Conservation (phyloP, 2,329 filamentous ascomycete genomes). For the Beauveria sp. region DNA sequence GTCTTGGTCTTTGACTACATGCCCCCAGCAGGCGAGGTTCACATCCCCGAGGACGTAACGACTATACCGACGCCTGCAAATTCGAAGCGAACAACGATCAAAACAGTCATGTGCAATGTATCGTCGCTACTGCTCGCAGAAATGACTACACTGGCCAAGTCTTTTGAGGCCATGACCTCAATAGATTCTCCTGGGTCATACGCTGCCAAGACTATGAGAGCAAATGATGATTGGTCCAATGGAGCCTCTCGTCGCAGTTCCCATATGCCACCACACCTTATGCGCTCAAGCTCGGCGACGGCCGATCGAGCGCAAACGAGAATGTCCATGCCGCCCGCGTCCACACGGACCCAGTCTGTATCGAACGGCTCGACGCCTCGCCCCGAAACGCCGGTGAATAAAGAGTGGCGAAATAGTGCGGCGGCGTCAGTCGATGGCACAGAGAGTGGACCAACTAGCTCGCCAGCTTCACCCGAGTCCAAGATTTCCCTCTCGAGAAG, state of each 20-base stretch:
- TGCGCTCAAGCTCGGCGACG: constrained; percentile 47
- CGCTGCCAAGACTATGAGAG: constrained; percentile 33
- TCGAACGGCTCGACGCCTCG: constrained; percentile 39
- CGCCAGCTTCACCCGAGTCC: constrained; percentile 35
- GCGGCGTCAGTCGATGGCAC: constrained; percentile 42
- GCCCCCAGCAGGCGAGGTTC: constrained; percentile 38
- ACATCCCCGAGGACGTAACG: constrained; percentile 59
- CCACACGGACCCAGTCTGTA: constrained; percentile 35
- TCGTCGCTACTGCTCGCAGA: constrained; percentile 67
- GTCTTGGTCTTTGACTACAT: constrained; percentile 73
- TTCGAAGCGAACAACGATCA: constrained; percentile 71
- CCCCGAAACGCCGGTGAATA: constrained; percentile 41
- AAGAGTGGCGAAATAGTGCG: constrained; percentile 37
- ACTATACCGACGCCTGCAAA: constrained; percentile 61
- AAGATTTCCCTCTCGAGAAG: constrained; percentile 29
- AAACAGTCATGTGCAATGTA: constrained; percentile 72
- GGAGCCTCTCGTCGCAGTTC: constrained; percentile 44
- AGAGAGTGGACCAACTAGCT: constrained; percentile 26
- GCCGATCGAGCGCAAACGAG: constrained; percentile 57
- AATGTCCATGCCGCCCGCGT: constrained; percentile 74
- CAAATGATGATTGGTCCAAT: constrained; percentile 31
- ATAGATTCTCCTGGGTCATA: constrained; percentile 67
- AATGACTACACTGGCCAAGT: constrained; percentile 66
- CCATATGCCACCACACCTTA: constrained; percentile 34
- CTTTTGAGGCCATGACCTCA: constrained; percentile 62